Evolutionary conservation across 176 grass and related monocot genomes (phyloP), one percentile per base, ranked within the genome.

Genomic region (Avena atlantica): DNA sequence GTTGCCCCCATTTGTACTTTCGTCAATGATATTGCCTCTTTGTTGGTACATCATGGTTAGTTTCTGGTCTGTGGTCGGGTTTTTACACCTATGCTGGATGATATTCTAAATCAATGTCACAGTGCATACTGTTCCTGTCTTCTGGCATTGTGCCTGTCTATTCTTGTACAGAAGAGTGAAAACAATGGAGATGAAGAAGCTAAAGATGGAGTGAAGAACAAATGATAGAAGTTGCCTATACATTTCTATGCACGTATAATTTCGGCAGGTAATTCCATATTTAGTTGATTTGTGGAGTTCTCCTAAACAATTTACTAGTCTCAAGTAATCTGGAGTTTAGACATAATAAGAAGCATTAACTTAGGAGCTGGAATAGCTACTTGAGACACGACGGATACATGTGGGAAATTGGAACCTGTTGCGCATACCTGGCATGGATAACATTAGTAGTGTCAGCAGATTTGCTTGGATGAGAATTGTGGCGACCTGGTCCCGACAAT

Each of bases 401-500:
- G 12, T 47, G 8, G 17, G 36, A 81, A 81, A 17, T 37, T 75
- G 60, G 49, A 81, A 76, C 76, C 60, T 42, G n/a, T 45, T 63
- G 72, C 68, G 62, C 24, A 83, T 7, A 31, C 21, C n/a, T 86
- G 37, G 15, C 15, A 20, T 83, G 55, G 19, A 20, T 45, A 21
- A 44, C 48, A 81, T 49, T 57, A 29, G 8, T 75, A 66, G 34
- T 36, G 47, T 63, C 56, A 24, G 44, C 49, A 11, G 25, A 80
- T 82, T 65, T 36, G 7, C 24, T 81, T 78, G 12, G 47, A 65
- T 83, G 89, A 81, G 89, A 81, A 63, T 52, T 73, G 44, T 72
- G 34, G 64, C 4, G 21, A 23, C 73, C 16, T 78, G 60, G 19
- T 57, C 34, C 57, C 72, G 62, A 83, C 29, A 83, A 64, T 78